Base-by-base conservation (phyloP, 495 filamentous ascomycete species). In the Podospora pseudopauciseta region DNA sequence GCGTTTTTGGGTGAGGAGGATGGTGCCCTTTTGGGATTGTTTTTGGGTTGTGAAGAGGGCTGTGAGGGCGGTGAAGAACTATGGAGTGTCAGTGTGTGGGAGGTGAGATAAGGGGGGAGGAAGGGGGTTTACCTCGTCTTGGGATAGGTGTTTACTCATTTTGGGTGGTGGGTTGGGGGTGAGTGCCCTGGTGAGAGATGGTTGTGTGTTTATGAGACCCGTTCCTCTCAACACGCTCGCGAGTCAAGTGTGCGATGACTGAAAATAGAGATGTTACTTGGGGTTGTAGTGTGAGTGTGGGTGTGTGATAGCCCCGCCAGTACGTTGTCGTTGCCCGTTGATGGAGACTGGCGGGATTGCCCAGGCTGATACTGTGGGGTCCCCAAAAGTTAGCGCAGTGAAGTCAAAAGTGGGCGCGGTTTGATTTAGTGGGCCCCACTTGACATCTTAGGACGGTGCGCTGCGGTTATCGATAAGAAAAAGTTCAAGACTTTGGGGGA, bases 21-120 rank as follows among this genome's bases (percentile, higher is more conserved):
- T 82, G 30, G 91, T 90, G 74, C 92, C 92, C 72, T 91, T 89
- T 71, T 88, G 80, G 72, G 89, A 87, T 70, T 86, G 79, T 63
- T 90, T 90, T 60, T 86, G 86, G 56, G 82, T 79, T 65, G 87
- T 84, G 77, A 98, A 91, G 70, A 99, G 90, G 70, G 83, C 77
- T 60, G 87, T 78, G 65, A 99, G 90, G 68, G 87, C 85, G 66
- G 84, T 75, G 85, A 99, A 96, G 87, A 99, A 99, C 93, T 98
- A 32, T 32, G 30, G 66, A 13, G 34, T 58, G 11, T 56, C 65
- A 57, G 62, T 28, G 66, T 57, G 60, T 74, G 57, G 74, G 75
- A 66, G 64, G 66, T 65, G 64, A 18, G 27, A 61, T 60, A 5
- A 63, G 1, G 16, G 58, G 30, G 32, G 28, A 0, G 13, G 59